Percentiles rank a stretch among this genome's conserved stretches.
Evolutionary conservation across 2,329 filamentous ascomycete species (phyloP).

Genomic region (Alternaria conjuncta): DNA sequence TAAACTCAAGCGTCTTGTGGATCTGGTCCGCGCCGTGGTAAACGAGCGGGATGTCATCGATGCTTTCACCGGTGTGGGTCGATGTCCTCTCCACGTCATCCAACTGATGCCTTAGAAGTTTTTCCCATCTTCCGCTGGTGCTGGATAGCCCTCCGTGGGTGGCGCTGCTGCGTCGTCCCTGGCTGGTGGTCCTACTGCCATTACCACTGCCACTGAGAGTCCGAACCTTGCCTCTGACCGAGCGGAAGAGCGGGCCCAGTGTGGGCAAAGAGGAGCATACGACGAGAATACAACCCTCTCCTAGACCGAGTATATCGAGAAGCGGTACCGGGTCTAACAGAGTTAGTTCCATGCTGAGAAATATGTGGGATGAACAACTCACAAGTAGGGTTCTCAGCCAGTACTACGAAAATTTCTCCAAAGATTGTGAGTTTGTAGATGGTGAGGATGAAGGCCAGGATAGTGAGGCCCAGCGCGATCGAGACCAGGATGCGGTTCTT

Average conservation of each 20-base stretch:
- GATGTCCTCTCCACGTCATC: not conserved
- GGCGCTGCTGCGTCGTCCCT: not conserved
- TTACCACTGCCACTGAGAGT: not conserved
- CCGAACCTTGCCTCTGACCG: not conserved
- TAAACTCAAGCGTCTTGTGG: not conserved
- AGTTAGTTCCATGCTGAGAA: not conserved
- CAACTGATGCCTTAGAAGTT: not conserved
- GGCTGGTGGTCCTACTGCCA: not conserved
- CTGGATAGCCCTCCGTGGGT: not conserved
- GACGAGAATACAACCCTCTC: not conserved
- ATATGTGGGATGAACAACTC: not conserved
- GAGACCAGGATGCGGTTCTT: not conserved
- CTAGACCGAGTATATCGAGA: not conserved
- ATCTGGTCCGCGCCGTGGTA: not conserved
- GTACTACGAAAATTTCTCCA: not conserved
- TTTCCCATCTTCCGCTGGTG: not conserved
- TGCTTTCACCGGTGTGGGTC: not conserved
- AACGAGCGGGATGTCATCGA: not conserved
- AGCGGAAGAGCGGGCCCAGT: not conserved
- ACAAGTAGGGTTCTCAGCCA: not conserved
- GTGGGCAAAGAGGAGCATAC: slow-evolving; percentile 1
- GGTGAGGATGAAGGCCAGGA: not conserved
- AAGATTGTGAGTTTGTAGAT: not conserved
- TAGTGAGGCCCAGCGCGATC: not conserved
- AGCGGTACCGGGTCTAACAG: not conserved